Conservation (phyloP, 78 protist species). For the slime mould (Dictyostelium discoideum) region DNA sequence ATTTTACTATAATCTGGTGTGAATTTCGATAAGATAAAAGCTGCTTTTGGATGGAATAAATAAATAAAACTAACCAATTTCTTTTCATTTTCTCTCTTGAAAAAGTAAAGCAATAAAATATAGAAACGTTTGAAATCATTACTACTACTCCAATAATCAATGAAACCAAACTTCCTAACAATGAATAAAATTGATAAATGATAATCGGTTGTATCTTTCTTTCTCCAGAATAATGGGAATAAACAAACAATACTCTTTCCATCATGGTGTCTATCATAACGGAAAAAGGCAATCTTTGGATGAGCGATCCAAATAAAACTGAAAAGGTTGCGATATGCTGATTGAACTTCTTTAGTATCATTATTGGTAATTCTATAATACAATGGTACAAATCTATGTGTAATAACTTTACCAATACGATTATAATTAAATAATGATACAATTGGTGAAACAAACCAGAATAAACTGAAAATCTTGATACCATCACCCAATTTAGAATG, state of each 20-base stretch:
- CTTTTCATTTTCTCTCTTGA: neutral
- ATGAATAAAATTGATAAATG: constrained; percentile 41
- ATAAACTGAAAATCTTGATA: neutral
- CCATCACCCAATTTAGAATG: neutral
- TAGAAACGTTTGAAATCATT: constrained; percentile 2
- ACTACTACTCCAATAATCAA: neutral
- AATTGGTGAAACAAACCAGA: constrained; percentile 23
- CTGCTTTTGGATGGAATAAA: constrained; percentile 28
- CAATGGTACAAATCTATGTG: constrained; percentile 37
- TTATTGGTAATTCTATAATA: neutral
- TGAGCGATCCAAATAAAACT: constrained; percentile 47
- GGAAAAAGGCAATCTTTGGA: constrained; percentile 30
- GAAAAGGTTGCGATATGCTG: neutral
- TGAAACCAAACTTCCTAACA: constrained; percentile 34
- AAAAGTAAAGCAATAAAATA: constrained; percentile 5
- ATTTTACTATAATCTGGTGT: constrained; percentile 4
- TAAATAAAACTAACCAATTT: neutral
- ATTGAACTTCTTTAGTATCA: neutral
- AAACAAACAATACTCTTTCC: neutral
- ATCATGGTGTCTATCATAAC: neutral
- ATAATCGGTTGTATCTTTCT: neutral
- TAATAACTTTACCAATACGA: neutral
- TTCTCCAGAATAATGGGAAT: constrained; percentile 69
- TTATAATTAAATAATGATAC: neutral
- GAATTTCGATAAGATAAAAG: neutral